Evolutionary conservation across 1,284 basidiomycete genomes (phyloP).

Genomic region (Anthracocystis panici-leucophaei): DNA sequence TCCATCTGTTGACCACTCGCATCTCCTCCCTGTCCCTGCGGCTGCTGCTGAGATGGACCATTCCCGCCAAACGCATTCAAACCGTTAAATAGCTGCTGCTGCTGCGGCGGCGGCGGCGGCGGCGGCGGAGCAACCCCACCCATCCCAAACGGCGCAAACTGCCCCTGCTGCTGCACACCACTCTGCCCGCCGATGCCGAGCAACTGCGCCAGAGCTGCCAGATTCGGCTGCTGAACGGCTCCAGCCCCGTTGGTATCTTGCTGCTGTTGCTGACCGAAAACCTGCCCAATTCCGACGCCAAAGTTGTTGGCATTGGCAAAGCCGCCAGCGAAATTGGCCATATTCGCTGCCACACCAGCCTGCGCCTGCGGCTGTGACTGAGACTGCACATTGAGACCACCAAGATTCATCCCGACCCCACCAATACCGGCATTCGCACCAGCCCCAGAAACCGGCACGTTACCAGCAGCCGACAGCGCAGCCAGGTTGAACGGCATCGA

Average conservation of each 20-base stretch:
- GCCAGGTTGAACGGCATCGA: constrained; percentile 49
- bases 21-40: background rate
- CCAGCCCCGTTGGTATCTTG: background rate
- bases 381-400: background rate
- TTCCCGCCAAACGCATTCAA: constrained; percentile 7
- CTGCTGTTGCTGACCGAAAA: background rate
- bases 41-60: background rate
- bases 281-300: constrained; percentile 5
- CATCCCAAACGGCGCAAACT: constrained; percentile 12
- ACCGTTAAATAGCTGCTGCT: constrained; percentile 16
- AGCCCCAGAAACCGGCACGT: constrained; percentile 28
- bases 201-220: constrained; percentile 28
- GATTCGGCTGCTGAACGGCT: constrained; percentile 23
- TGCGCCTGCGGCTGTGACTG: background rate
- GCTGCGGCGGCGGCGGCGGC: constrained; percentile 20
- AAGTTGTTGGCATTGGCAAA: constrained; percentile 26
- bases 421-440: constrained; percentile 11
- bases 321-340: constrained; percentile 13
- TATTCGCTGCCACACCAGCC: background rate
- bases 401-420: constrained; percentile 11
- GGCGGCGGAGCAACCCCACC: constrained; percentile 1
- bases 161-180: constrained; percentile 13
- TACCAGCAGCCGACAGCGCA: constrained; percentile 35
- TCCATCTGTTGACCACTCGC: constrained; percentile 10
- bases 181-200: constrained; percentile 29